These are phyloP conservation scores for Diophrys appendiculata DNA, from an alignment of 73 alveolate genomes.

Conservation along the genomic window DNA sequence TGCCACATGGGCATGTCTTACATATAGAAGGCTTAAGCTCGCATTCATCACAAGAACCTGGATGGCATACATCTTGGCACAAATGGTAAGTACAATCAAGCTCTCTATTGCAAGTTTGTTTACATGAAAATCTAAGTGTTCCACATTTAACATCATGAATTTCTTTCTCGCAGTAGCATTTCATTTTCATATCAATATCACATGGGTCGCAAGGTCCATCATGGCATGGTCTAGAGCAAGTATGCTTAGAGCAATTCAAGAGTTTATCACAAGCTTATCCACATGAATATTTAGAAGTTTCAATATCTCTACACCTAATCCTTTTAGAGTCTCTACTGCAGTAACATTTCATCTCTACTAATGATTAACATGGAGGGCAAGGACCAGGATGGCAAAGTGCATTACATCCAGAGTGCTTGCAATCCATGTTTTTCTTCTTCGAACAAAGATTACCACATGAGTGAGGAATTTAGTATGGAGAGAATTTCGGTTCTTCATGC, in stretches of 20 bases:
- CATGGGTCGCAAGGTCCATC: slow-evolving; percentile 73
- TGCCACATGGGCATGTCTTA: slow-evolving; percentile 80
- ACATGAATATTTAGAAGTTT: slow-evolving; percentile 55
- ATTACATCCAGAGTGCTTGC: slow-evolving; percentile 84
- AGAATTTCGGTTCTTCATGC: slow-evolving; percentile 78
- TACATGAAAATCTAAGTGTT: slow-evolving; percentile 74
- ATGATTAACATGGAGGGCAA: slow-evolving; percentile 89
- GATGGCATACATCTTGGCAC: slow-evolving; percentile 90
- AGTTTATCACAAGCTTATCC: slow-evolving; percentile 60
- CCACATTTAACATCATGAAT: slow-evolving; percentile 68
- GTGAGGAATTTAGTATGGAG: slow-evolving; percentile 87
- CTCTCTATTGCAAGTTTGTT: slow-evolving; percentile 78
- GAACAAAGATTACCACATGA: slow-evolving; percentile 87
- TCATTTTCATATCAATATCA: slow-evolving; percentile 22
- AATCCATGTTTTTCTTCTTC: slow-evolving; percentile 73
- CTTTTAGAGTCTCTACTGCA: slow-evolving; percentile 78
- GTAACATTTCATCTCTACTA: slow-evolving; percentile 77
- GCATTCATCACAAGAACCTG: slow-evolving; percentile 86
- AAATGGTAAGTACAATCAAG: slow-evolving; percentile 90
- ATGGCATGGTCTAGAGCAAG: slow-evolving; percentile 73
- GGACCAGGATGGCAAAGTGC: slow-evolving; percentile 97
- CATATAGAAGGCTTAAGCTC: slow-evolving; percentile 59
- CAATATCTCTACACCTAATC: slow-evolving; percentile 75
- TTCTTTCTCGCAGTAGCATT: slow-evolving; percentile 75
- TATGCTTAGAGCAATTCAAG: slow-evolving; percentile 66